Conservation (phyloP, 1,284 basidiomycete genomes). For the Melampsora larici-populina region DNA sequence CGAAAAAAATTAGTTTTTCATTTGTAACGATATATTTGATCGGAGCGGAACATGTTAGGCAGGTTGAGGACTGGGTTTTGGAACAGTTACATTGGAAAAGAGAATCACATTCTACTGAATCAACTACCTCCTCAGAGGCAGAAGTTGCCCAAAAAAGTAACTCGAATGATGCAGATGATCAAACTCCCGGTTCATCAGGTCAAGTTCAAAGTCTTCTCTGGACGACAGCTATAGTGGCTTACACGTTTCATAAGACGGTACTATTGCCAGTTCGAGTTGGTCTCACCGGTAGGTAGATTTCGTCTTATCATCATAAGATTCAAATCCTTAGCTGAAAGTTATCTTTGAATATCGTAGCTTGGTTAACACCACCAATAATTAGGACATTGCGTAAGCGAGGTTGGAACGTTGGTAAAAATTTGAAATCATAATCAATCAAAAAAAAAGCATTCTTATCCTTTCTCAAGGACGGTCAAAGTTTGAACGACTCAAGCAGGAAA, state of each 20-base stretch:
- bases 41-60: slow-evolving; percentile 83
- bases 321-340: background rate
- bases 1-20: slow-evolving; percentile 57
- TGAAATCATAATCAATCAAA: too few relatives aligned
- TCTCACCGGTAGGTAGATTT: slow-evolving; percentile 59
- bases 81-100: slow-evolving; percentile 50
- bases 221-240: slow-evolving; percentile 87
- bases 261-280: slow-evolving; percentile 87
- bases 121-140: slow-evolving; percentile 43
- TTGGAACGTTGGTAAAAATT: slow-evolving; percentile 36
- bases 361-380: slow-evolving; percentile 34
- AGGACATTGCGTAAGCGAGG: slow-evolving; percentile 34
- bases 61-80: slow-evolving; percentile 61
- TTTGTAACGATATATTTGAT: slow-evolving; percentile 80
- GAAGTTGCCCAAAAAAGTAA: slow-evolving; percentile 47
- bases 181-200: slow-evolving; percentile 60
- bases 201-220: slow-evolving; percentile 65
- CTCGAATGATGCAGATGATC: slow-evolving; percentile 44
- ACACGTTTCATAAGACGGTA: slow-evolving; percentile 90
- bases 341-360: background rate
- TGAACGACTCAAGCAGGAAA: too few relatives aligned
- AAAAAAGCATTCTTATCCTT: too few relatives aligned
- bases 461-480: too few relatives aligned
- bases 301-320: background rate
- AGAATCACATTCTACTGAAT: slow-evolving; percentile 31